phyloP scores from a whole-genome alignment of 2,329 filamentous ascomycete species.

The Pestalotiopsis sp. region DNA sequence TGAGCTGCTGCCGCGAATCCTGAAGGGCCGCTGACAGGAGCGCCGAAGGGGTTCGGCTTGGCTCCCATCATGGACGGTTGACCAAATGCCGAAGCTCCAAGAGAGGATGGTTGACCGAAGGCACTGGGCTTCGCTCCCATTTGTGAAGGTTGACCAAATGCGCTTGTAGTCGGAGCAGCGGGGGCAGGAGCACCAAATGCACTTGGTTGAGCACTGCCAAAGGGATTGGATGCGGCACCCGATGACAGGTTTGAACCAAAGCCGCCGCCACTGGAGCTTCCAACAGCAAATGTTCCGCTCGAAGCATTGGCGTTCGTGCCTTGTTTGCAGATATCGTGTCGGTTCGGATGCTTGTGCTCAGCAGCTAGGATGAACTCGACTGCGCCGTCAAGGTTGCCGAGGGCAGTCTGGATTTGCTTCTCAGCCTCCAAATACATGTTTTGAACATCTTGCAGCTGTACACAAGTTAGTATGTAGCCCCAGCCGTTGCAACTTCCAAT shows the following conservation, averaged over 20 bases:
- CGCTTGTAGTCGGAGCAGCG: slow-evolving; percentile 25
- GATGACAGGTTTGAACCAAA: slow-evolving; percentile 26
- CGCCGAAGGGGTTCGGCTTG: slow-evolving; percentile 32
- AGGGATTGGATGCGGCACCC: slow-evolving; percentile 40
- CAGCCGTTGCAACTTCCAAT: neutral
- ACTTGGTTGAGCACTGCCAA: slow-evolving; percentile 35
- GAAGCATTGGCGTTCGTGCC: slow-evolving; percentile 43
- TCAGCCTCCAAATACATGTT: slow-evolving; percentile 65
- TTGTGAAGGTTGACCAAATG: slow-evolving; percentile 48
- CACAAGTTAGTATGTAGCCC: neutral
- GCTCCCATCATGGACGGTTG: slow-evolving; percentile 32
- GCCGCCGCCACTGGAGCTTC: slow-evolving; percentile 24
- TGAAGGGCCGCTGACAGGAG: slow-evolving; percentile 20
- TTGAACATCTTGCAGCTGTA: slow-evolving; percentile 61
- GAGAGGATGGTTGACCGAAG: slow-evolving; percentile 20
- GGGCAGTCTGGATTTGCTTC: slow-evolving; percentile 71
- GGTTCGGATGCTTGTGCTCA: slow-evolving; percentile 74
- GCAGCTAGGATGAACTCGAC: slow-evolving; percentile 68
- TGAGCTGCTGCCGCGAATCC: slow-evolving; percentile 35
- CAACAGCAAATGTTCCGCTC: slow-evolving; percentile 46
- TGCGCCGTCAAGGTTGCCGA: slow-evolving; percentile 72
- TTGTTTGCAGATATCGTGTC: slow-evolving; percentile 63
- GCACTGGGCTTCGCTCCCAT: slow-evolving; percentile 25
- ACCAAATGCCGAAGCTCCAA: slow-evolving; percentile 39
- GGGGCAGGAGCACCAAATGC: slow-evolving; percentile 28